Conservation (phyloP, 495 filamentous ascomycete species). For the Penicillium cinerascens region DNA sequence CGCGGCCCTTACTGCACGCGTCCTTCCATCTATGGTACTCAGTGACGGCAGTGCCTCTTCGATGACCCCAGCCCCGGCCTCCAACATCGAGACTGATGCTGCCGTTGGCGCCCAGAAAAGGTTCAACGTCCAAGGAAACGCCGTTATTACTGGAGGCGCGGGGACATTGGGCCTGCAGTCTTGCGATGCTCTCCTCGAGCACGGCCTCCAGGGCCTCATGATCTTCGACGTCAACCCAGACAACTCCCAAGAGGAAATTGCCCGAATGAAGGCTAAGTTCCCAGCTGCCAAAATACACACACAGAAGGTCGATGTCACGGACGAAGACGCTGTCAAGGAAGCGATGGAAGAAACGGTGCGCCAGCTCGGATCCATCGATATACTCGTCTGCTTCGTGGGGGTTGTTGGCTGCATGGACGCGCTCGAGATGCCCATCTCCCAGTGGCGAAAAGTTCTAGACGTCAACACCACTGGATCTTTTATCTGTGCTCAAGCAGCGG, state of each 20-base stretch:
- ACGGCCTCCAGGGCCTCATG: slow-evolving; percentile 57
- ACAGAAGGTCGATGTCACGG: slow-evolving; percentile 57
- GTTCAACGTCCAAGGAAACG: slow-evolving; percentile 62
- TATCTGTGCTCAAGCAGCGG: slow-evolving; percentile 64
- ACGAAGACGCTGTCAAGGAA: slow-evolving; percentile 42
- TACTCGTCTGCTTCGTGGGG: slow-evolving; percentile 64
- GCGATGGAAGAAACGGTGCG: slow-evolving; percentile 40
- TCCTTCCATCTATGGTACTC: slow-evolving; percentile 59
- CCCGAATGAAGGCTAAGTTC: slow-evolving; percentile 48
- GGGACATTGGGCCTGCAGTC: slow-evolving; percentile 61
- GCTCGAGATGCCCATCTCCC: slow-evolving; percentile 48
- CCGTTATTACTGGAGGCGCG: slow-evolving; percentile 65
- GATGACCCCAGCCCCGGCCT: slow-evolving; percentile 45
- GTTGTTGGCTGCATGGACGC: slow-evolving; percentile 59
- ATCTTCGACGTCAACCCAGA: slow-evolving; percentile 59
- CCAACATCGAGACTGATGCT: slow-evolving; percentile 38
- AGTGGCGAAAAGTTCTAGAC: slow-evolving; percentile 60
- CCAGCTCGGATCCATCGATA: slow-evolving; percentile 52
- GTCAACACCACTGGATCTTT: slow-evolving; percentile 69
- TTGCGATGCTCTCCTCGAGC: slow-evolving; percentile 65
- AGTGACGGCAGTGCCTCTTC: slow-evolving; percentile 49
- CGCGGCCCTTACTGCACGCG: slow-evolving; percentile 52
- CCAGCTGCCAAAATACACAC: slow-evolving; percentile 46
- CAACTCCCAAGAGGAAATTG: slow-evolving; percentile 38
- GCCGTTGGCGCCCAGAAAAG: slow-evolving; percentile 49